Evolutionary conservation across 2,329 filamentous ascomycete species (phyloP).

Genomic region (Fusarium anguioides): DNA sequence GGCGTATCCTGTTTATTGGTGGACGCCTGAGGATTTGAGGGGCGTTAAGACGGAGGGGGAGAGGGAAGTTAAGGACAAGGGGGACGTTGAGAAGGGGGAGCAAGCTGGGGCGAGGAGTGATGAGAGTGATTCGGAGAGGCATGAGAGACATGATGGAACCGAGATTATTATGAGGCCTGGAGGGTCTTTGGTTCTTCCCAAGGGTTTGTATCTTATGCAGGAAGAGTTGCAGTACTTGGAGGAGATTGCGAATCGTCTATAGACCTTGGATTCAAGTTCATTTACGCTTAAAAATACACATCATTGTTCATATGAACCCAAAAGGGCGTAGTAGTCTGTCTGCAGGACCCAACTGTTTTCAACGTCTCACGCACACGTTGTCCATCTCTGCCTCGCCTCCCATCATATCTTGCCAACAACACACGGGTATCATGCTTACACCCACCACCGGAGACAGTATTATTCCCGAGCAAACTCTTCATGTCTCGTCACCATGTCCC

Average conservation of each 20-base stretch:
- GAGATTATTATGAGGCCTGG: conserved; percentile 52
- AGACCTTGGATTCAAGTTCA: neutral
- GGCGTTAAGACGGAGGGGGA: neutral
- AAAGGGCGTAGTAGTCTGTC: too few species aligned
- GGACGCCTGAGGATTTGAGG: conserved; percentile 59
- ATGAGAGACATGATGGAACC: conserved; percentile 27
- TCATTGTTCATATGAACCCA: too few species aligned
- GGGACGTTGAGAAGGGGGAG: conserved; percentile 28
- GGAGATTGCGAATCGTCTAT: conserved; percentile 51
- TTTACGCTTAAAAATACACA: too few species aligned
- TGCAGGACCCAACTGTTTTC: too few species aligned
- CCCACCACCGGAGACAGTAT: too few species aligned
- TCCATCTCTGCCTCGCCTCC: too few species aligned
- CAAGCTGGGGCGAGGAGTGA: conserved; percentile 26
- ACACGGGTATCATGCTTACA: too few species aligned
- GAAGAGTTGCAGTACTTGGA: conserved; percentile 53
- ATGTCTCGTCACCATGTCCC: too few species aligned
- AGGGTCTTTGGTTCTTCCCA: conserved; percentile 50
- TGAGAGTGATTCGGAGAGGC: conserved; percentile 25
- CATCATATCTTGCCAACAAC: too few species aligned
- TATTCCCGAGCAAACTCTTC: too few species aligned
- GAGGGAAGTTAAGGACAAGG: neutral
- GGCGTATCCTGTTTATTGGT: conserved; percentile 77
- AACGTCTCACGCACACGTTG: too few species aligned
- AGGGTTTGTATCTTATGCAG: conserved; percentile 51